Conservation (phyloP, 257 asterid genomes). For the Coffea eugenioides region DNA sequence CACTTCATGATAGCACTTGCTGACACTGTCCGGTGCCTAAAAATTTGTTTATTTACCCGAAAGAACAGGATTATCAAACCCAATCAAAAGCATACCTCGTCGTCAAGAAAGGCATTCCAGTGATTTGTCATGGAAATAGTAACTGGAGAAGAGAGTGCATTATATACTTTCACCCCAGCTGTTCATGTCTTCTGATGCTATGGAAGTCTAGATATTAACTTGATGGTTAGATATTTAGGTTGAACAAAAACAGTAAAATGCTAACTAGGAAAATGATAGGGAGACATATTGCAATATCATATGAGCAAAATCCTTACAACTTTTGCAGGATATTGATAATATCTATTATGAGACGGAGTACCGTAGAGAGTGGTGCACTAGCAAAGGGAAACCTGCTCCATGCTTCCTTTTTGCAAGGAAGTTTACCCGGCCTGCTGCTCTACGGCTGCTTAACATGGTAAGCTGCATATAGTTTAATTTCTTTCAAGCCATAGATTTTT, state of each 20-base stretch:
- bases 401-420: conserved; percentile 96
- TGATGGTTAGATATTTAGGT: not conserved
- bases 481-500: not conserved
- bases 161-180: not conserved
- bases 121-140: not conserved
- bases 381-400: conserved; percentile 82
- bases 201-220: not conserved
- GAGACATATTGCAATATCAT: not conserved
- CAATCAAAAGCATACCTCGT: not conserved
- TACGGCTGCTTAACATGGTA: conserved; percentile 81
- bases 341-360: conserved; percentile 83
- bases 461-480: conserved; percentile 20
- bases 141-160: not conserved
- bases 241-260: not conserved
- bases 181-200: not conserved
- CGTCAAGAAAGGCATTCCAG: not conserved
- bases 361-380: conserved; percentile 97
- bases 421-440: conserved; percentile 87
- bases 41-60: not conserved
- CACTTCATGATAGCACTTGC: not conserved
- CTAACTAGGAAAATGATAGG: not conserved
- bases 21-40: not conserved
- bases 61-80: not conserved
- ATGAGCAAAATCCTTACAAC: not conserved
- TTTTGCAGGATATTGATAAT: conserved; percentile 68